Evolutionary conservation across 2,329 filamentous ascomycete species (phyloP).

Genomic region (Knufia petricola): DNA sequence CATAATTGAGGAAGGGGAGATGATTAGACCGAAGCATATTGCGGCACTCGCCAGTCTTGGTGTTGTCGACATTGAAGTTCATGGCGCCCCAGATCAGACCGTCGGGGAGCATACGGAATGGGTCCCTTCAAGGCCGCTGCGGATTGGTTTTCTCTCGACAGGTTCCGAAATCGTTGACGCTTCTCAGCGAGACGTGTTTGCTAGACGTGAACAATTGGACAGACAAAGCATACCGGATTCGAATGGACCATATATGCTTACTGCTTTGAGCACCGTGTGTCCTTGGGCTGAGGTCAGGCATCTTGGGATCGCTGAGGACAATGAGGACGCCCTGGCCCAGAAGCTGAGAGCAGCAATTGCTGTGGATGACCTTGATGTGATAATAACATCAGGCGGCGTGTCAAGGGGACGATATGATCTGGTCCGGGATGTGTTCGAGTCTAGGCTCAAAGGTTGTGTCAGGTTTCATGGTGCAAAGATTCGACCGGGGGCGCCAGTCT

Average conservation of each 20-base stretch:
- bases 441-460: slow-evolving; percentile 18
- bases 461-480: slow-evolving; percentile 26
- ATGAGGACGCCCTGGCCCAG: slow-evolving; percentile 10
- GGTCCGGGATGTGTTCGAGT: slow-evolving; percentile 18
- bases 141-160: slow-evolving; percentile 21
- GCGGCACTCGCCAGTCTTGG: slow-evolving; percentile 24
- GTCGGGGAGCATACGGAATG: neutral
- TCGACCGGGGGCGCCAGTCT: slow-evolving; percentile 25
- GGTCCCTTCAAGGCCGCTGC: slow-evolving; percentile 6
- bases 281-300: slow-evolving; percentile 16
- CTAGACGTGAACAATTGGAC: too few relatives aligned
- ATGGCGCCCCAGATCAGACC: too few relatives aligned
- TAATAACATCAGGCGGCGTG: slow-evolving; percentile 26
- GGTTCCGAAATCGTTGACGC: slow-evolving; percentile 15
- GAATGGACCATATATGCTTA: slow-evolving; percentile 24
- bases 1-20: slow-evolving; percentile 14
- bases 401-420: slow-evolving; percentile 26
- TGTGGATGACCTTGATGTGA: slow-evolving; percentile 18
- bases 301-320: slow-evolving; percentile 20
- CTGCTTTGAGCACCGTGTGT: slow-evolving; percentile 14
- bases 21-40: slow-evolving; percentile 19
- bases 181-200: neutral
- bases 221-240: slow-evolving; percentile 17
- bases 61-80: slow-evolving; percentile 14
- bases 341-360: slow-evolving; percentile 9